A percentile compares a stretch with the other conserved stretches of the same genome.
Evolutionary conservation across 2,329 filamentous ascomycete species (phyloP).

Genomic region (Cyphellophora attinorum): DNA sequence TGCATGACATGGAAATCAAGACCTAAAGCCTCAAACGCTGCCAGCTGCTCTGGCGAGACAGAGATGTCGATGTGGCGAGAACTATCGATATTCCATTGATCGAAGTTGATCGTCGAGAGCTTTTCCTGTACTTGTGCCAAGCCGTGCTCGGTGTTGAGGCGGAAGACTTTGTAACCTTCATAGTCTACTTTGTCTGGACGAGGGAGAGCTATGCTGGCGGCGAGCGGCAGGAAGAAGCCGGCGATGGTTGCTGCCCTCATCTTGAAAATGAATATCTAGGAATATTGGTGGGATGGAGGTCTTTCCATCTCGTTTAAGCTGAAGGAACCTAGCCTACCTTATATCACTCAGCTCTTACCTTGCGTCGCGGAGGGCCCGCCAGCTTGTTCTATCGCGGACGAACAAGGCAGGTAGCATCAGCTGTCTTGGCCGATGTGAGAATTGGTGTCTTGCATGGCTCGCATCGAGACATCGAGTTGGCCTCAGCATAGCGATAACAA

Average conservation of each 20-base stretch:
- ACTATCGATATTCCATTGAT: conserved; percentile 15
- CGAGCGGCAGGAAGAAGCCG: background rate
- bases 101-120: conserved; percentile 10
- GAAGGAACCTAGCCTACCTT: too few relatives aligned
- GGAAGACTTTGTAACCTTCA: conserved; percentile 17
- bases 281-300: too few relatives aligned
- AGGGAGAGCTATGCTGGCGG: background rate
- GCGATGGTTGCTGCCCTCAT: background rate
- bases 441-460: too few relatives aligned
- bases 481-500: too few relatives aligned
- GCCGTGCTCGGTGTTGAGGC: conserved; percentile 10
- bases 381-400: too few relatives aligned
- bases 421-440: too few relatives aligned
- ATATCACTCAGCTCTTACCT: too few relatives aligned
- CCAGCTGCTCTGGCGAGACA: conserved; percentile 28
- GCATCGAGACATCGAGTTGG: too few relatives aligned
- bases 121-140: conserved; percentile 10
- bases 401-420: too few relatives aligned
- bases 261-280: background rate
- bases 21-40: conserved; percentile 27
- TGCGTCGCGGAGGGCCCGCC: too few relatives aligned
- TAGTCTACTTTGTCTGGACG: conserved; percentile 7
- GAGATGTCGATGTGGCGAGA: conserved; percentile 30
- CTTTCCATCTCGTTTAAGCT: too few relatives aligned
- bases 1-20: conserved; percentile 30